Evolutionary conservation across 495 filamentous ascomycete species (phyloP).

Genomic region (Hypoxylon rickii): DNA sequence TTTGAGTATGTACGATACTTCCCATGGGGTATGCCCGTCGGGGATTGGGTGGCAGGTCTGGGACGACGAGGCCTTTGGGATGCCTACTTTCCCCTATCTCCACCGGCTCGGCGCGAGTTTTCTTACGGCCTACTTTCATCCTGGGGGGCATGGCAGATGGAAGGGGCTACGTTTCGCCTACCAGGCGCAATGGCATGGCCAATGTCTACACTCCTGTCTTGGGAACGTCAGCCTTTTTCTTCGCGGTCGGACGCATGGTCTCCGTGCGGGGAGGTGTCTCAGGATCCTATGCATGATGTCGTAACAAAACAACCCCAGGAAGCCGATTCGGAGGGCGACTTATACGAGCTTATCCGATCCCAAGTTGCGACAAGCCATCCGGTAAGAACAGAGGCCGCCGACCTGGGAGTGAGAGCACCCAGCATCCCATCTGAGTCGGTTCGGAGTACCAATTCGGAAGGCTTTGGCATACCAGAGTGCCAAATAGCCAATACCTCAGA

Average conservation of each 20-base stretch:
- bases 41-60: slow-evolving; percentile 19
- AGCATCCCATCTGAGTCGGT: neutral
- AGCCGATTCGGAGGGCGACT: slow-evolving; percentile 22
- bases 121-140: slow-evolving; percentile 8
- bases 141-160: neutral
- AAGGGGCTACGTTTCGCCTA: slow-evolving; percentile 6
- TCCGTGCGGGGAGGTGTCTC: no score
- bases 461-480: neutral
- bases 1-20: slow-evolving; percentile 9
- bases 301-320: no score
- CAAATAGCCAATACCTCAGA: slow-evolving; percentile 23
- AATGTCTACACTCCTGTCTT: neutral
- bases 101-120: slow-evolving; percentile 2
- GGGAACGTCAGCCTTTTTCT: no score
- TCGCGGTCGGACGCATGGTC: no score
- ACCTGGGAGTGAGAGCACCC: no score
- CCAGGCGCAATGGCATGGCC: neutral
- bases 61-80: slow-evolving; percentile 26
- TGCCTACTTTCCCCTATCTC: slow-evolving; percentile 28
- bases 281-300: no score
- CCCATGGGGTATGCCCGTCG: slow-evolving; percentile 18
- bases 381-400: neutral
- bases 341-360: slow-evolving; percentile 16
- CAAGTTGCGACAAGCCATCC: slow-evolving; percentile 2
- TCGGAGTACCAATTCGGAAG: neutral